A percentile compares a stretch with the other conserved stretches of the same genome.
These are phyloP conservation scores for Casuarina equisetifolia DNA, from an alignment of 306 rosid genomes.

Conservation along the genomic window DNA sequence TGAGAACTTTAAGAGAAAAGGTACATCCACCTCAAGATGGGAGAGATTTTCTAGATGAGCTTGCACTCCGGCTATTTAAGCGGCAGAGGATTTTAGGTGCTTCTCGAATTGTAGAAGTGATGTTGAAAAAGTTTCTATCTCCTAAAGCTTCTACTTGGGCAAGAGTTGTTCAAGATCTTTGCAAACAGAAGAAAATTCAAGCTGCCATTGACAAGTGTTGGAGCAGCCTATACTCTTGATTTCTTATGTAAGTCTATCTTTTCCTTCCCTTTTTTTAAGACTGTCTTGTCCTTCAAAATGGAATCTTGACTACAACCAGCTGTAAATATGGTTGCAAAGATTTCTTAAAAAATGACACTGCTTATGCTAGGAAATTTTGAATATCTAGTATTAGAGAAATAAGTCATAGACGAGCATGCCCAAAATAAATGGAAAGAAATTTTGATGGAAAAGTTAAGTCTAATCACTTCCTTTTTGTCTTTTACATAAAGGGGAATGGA, in stretches of 20 bases:
- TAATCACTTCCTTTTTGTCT: too few species aligned
- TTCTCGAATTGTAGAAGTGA: constrained; percentile 58
- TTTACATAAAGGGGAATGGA: too few species aligned
- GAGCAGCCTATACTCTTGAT: constrained; percentile 53
- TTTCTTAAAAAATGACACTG: neutral
- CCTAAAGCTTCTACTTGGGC: constrained; percentile 84
- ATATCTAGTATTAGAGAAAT: too few species aligned
- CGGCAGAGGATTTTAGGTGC: constrained; percentile 59
- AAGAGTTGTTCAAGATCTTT: constrained; percentile 54
- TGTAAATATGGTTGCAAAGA: neutral
- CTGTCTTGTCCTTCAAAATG: neutral
- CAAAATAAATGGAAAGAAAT: too few species aligned
- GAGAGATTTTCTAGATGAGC: constrained; percentile 81
- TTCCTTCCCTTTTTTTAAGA: neutral
- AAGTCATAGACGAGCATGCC: too few species aligned
- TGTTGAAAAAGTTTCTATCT: constrained; percentile 63
- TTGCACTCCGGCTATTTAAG: constrained; percentile 66
- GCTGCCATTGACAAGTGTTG: constrained; percentile 59
- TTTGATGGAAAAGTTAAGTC: too few species aligned
- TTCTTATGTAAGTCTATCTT: constrained; percentile 22
- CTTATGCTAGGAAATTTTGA: too few species aligned
- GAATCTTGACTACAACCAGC: neutral
- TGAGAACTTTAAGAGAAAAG: constrained; percentile 66
- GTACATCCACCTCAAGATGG: constrained; percentile 81
- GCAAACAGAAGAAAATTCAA: constrained; percentile 55